These are phyloP conservation scores for Leptosphaerulina australis DNA, from an alignment of 2,329 filamentous ascomycete species.

Conservation along the genomic window DNA sequence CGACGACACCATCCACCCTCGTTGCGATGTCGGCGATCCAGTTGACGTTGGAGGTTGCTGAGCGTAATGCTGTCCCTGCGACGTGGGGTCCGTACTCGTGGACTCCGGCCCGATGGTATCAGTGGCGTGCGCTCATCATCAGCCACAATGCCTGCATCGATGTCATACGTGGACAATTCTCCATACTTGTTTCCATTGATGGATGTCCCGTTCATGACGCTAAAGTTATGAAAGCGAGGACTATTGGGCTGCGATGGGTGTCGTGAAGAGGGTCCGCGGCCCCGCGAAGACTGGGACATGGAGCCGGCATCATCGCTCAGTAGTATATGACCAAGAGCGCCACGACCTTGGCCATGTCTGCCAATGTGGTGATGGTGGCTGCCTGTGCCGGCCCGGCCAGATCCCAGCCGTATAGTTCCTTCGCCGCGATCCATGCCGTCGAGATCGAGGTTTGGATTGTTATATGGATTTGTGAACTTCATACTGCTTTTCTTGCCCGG, in stretches of 20 bases:
- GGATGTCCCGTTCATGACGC: constrained; percentile 44
- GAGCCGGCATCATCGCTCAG: constrained; percentile 58
- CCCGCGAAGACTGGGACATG: constrained; percentile 73
- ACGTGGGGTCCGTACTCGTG: constrained; percentile 56
- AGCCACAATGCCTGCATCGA: constrained; percentile 78
- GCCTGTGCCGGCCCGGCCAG: constrained; percentile 60
- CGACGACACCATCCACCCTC: constrained; percentile 66
- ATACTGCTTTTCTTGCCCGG: constrained; percentile 85
- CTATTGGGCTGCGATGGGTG: constrained; percentile 72
- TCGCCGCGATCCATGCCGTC: constrained; percentile 49
- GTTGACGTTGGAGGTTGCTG: constrained; percentile 57
- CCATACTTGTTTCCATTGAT: constrained; percentile 61
- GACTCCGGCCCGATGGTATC: constrained; percentile 68
- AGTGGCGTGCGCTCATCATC: constrained; percentile 90
- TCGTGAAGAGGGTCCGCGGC: constrained; percentile 63
- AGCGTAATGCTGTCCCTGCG: constrained; percentile 62
- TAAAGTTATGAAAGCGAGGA: constrained; percentile 60
- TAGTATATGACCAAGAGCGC: constrained; percentile 72
- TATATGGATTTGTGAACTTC: constrained; percentile 86
- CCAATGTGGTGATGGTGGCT: constrained; percentile 82
- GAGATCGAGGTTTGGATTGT: constrained; percentile 61
- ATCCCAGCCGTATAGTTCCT: constrained; percentile 49
- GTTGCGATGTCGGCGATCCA: constrained; percentile 70
- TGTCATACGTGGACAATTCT: constrained; percentile 73
- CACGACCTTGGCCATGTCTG: constrained; percentile 74